Base-by-base conservation (phyloP, 768 basidiomycete species). In the Tylopilus vinaceipallidus region DNA sequence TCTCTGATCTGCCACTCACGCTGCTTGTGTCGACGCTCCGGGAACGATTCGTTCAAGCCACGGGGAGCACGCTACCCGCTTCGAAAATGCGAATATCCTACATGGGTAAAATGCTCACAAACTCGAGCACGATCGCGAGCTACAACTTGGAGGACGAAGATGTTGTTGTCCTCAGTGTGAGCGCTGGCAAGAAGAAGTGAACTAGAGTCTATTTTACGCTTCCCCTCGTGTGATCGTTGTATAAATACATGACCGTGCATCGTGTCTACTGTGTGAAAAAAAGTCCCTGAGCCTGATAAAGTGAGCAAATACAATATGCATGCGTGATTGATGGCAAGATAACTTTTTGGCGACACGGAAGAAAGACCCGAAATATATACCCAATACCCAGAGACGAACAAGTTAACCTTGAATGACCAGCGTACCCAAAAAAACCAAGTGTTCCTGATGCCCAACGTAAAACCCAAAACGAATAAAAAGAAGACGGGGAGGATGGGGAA, bases 91-190 rank as follows among this genome's bases (percentile, higher is more conserved):
- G 89, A 58, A 66, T 98, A 53, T 85, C 87, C 27, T 92, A 88
- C 65, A 69, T 75, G 54, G 84, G 84, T 35, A 93, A 91, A 72
- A 88, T 91, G 79, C 77, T 98, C 57, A 91, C 88, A 48, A 97
- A 97, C 67, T 77, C 79, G 45, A 85, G 81, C 52, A 86, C 91
- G 54, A 82, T 98, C 58, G 94, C 91, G 22, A 79, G 75, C 55
- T 88, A 90, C 61, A 98, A 98, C 66, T 64, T 98, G 57, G 93
- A 95, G 68, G 91, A 95, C 56, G 94, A 94, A 61, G 95, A 98
- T 66, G 53, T 82, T 45, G 68, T 98, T 17, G 79, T 85, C 14
- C 75, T 97, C 59, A 87, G 80, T 47, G 75, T 98, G 29, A 82
- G 87, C 50, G 86, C 88, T 46, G 70, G 74, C 52, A 89, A 82